Evolutionary conservation across 2,329 filamentous ascomycete genomes (phyloP), one percentile per base, ranked within the genome.

Genomic region (Cladosporium velox): DNA sequence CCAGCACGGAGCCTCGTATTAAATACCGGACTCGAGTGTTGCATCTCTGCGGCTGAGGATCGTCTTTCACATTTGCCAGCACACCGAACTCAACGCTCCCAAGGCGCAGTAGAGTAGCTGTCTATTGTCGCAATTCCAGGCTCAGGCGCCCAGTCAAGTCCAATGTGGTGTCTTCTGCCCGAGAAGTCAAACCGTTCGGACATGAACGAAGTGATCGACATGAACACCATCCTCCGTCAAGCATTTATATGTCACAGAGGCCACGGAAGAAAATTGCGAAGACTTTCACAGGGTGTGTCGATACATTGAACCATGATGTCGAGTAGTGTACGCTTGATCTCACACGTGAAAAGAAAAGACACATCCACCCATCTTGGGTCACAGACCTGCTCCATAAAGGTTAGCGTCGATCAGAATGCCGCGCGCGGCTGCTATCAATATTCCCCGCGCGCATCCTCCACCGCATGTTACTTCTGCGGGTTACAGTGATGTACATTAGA

Each of bases 301-400:
- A 47, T n/a, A 47, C 2, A 47, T 11, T 11, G 41, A 47, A 4
- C n/a, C 10, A 21, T 47, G 8, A 21, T 47, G 41, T 47, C 41
- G n/a, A 47, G n/a, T 4, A 24, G 21, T 12, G 21, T 47, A n/a
- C 41, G n/a, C n/a, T 47, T 12, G 8, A 4, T 21, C 41, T 41
- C 8, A 15, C n/a, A 24, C n/a, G 41, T 24, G 10, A 21, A 21
- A 1, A 47, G n/a, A 47, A 21, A 47, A n/a, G 8, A 47, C 41
- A 11, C 41, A 12, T 44, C 38, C n/a, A 21, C 35, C 35, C 35
- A 26, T 51, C 26, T 30, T 34, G 30, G 55, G 18, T 34, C 55
- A 35, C 57, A 41, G n/a, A 32, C 57, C 57, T 59, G 21, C 57
- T 59, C 35, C 35, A 59, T 44, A 38, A 21, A 47, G 57, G 38